Base-by-base conservation (phyloP, 163 green algal genomes). In the Volvox carteri region DNA sequence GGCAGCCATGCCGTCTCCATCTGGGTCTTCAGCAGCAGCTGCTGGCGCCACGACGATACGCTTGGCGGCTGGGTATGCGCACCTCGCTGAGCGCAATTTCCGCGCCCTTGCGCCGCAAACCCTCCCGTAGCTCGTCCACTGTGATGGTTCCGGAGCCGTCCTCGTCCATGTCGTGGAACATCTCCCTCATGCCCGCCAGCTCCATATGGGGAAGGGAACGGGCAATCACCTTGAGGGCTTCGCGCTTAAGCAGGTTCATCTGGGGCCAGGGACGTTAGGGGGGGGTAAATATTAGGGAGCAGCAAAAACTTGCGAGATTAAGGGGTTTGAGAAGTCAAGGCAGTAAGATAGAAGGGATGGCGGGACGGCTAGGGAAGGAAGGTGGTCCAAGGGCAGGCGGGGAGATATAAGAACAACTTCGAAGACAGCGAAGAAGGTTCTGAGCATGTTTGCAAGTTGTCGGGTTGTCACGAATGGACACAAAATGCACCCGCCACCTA, bases 201-300 rank as follows among this genome's bases (percentile, higher is more conserved):
- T 99, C 98, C 33, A 98, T 95, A 21, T 92, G 73, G 9, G 97
- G 95, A 93, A 99, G 95, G 58, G 87, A 93, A 4, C 89, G 67
- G 4, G 96, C 97, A 74, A 99, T 98, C 60, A 99, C 91, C 93
- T 98, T 96, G 86, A 99, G 94, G 6, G 97, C 97, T 90, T 98
- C 90, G 80, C 98, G 97, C 94, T 99, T 99, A 58, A 99, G 94
- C 91, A 97, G 98, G 96, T 99, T 99, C 94, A 99, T 98, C 85
- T 90, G 91, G 60, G 19, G 58, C 6, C 14, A 68, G 58, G 58
- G 58, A 30, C 9, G 25, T 68, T 68, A 30, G 58, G 18, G 58
- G 58, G 58, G 58, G 16, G 50, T 58, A 58, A 19, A 30, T 14
- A 68, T 68, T 35, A 11, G 23, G 58, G 58, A 19, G 58, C n/a